Conservation (phyloP, 2,329 filamentous ascomycete species). For the Fusarium hostae region DNA sequence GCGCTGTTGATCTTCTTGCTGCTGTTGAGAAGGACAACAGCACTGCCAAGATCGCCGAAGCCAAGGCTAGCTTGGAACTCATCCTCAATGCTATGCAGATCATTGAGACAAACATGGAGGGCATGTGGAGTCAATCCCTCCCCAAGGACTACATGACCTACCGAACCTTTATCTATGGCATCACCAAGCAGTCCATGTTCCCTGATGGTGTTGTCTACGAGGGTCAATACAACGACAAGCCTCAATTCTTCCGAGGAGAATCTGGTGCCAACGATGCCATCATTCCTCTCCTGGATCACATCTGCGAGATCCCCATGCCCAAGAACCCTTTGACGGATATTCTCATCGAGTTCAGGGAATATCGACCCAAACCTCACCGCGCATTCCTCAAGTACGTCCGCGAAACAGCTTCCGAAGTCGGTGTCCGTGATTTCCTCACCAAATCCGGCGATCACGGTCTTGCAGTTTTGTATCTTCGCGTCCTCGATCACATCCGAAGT, state of each 20-base stretch:
- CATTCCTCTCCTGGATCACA: conserved; percentile 88
- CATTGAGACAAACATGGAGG: conserved; percentile 85
- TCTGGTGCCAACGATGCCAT: conserved; percentile 95
- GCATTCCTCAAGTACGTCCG: conserved; percentile 82
- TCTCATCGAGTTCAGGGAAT: conserved; percentile 87
- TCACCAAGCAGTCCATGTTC: conserved; percentile 94
- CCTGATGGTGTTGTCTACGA: conserved; percentile 91
- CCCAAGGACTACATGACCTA: conserved; percentile 88
- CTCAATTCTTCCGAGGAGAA: conserved; percentile 88
- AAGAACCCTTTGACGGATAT: conserved; percentile 89
- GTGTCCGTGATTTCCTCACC: conserved; percentile 64
- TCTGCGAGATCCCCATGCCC: conserved; percentile 88
- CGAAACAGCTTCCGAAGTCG: conserved; percentile 58
- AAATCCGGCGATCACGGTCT: conserved; percentile 51
- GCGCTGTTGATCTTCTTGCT: conserved; percentile 73
- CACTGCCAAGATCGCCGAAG: conserved; percentile 48
- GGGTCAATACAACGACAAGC: conserved; percentile 76
- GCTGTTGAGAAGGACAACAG: conserved; percentile 19
- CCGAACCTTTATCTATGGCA: conserved; percentile 97
- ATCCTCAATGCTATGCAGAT: conserved; percentile 69
- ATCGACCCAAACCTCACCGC: conserved; percentile 89
- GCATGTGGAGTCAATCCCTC: conserved; percentile 91
- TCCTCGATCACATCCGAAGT: conserved; percentile 80
- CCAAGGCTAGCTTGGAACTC: conserved; percentile 72
- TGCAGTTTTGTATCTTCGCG: conserved; percentile 70